Evolutionary conservation across 1,284 basidiomycete genomes (phyloP).

Genomic region (Ganoderma sinense): DNA sequence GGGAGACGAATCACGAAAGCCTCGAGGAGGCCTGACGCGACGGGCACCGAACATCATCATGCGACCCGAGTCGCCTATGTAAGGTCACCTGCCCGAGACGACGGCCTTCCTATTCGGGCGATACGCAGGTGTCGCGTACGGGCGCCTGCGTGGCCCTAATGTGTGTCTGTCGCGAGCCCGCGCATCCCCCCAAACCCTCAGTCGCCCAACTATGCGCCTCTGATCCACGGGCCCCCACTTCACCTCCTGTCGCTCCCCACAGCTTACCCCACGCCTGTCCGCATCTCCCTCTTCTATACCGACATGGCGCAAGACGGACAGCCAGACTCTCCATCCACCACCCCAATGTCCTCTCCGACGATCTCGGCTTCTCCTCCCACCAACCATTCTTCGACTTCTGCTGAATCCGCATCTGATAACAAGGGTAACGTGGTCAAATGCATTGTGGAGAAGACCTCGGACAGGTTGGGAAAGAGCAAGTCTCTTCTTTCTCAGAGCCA

Average conservation of each 20-base stretch:
- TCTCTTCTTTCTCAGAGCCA: slow-evolving; percentile 39
- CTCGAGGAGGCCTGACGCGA: slow-evolving; percentile 33
- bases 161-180: slow-evolving; percentile 22
- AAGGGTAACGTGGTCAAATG: slow-evolving; percentile 40
- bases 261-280: background rate
- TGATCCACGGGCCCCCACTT: slow-evolving; percentile 8
- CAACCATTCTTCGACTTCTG: slow-evolving; percentile 12
- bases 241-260: background rate
- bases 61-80: background rate
- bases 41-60: slow-evolving; percentile 26
- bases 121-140: slow-evolving; percentile 23
- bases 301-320: slow-evolving; percentile 23
- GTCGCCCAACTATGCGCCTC: slow-evolving; percentile 14
- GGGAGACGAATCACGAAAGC: slow-evolving; percentile 19
- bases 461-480: slow-evolving; percentile 62
- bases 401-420: slow-evolving; percentile 14
- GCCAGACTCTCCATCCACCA: slow-evolving; percentile 17
- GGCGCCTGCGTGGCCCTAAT: slow-evolving; percentile 20
- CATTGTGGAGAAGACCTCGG: slow-evolving; percentile 61
- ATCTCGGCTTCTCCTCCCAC: slow-evolving; percentile 15
- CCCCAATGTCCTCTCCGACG: slow-evolving; percentile 17
- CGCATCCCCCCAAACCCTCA: slow-evolving; percentile 19
- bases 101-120: slow-evolving; percentile 14
- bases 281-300: background rate
- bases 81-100: slow-evolving; percentile 25